Conservation (phyloP, 129 eudicot genomes). For the Mikania micrantha region DNA sequence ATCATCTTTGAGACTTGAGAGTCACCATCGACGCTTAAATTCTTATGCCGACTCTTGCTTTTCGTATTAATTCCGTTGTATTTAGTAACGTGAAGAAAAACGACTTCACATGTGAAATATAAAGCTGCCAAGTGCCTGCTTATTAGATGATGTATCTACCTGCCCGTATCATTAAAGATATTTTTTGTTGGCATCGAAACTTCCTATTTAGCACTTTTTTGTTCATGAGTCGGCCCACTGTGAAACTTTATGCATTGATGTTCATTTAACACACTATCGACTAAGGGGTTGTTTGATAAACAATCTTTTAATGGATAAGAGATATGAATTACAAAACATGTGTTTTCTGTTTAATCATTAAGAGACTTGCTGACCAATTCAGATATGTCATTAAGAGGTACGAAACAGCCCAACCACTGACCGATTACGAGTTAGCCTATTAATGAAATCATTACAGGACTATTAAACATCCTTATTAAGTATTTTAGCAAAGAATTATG, state of each 20-base stretch:
- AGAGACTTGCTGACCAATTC: no score
- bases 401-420: no score
- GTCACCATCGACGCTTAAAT: slow-evolving; percentile 2
- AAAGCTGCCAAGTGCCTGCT: background rate
- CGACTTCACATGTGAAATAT: background rate
- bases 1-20: background rate
- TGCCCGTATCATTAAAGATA: background rate
- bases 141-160: background rate
- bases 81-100: background rate
- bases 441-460: no score
- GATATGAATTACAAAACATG: no score
- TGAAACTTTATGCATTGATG: slow-evolving; percentile 10
- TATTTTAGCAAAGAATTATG: no score
- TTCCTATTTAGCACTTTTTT: slow-evolving; percentile 11
- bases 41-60: slow-evolving; percentile 11
- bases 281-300: no score
- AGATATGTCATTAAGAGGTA: no score
- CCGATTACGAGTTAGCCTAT: no score
- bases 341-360: no score
- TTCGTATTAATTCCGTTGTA: slow-evolving; percentile 8
- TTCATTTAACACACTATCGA: background rate
- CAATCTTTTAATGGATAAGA: no score
- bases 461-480: no score
- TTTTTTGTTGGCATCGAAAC: slow-evolving; percentile 14
- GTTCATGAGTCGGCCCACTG: background rate